phyloP scores from a whole-genome alignment of 345 rosid species.

The sweet orange (Citrus sinensis) region DVS_A1.0 CM039161.1:20836001-20836500 shows the following conservation, averaged over 20 bases:
- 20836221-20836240: constrained; percentile 10
- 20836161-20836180: background rate
- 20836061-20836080: background rate
- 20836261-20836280: background rate
- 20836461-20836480: constrained; percentile 80
- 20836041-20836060: constrained; percentile 59
- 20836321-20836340: constrained; percentile 56
- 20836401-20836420: constrained; percentile 74
- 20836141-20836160: background rate
- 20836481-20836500: constrained; percentile 66
- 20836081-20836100: too few species aligned
- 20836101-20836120: background rate
- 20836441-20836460: constrained; percentile 74
- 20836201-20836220: background rate
- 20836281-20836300: constrained; percentile 13
- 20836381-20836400: constrained; percentile 79
- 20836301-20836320: constrained; percentile 58
- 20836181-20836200: background rate
- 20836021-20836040: constrained; percentile 64
- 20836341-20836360: constrained; percentile 63
- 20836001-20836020: constrained; percentile 71
- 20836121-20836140: background rate
- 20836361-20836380: constrained; percentile 79
- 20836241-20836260: background rate
- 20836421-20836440: constrained; percentile 75